A percentile compares a stretch with the other conserved stretches of the same genome.
Conservation (phyloP, 2,329 filamentous ascomycete species). For the Penicillium aurantiogriseum region DNA sequence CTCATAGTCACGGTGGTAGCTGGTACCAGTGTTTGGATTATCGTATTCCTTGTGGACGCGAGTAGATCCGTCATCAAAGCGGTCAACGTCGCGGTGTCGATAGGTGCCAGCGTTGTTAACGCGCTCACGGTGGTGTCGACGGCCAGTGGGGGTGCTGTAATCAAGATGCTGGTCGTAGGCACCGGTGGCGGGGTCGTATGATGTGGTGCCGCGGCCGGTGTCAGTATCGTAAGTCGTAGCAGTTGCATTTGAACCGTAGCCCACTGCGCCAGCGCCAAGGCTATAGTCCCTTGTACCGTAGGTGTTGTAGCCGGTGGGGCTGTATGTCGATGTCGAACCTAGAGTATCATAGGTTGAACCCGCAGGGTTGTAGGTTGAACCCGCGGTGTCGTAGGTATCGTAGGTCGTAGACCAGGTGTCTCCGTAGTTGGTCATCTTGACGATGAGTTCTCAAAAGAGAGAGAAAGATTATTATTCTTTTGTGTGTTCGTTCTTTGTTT, state of each 20-base stretch:
- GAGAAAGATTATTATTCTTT: background rate
- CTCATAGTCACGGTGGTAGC: slow-evolving; percentile 36
- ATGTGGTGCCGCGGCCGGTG: slow-evolving; percentile 28
- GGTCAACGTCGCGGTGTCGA: slow-evolving; percentile 35
- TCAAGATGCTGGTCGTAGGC: slow-evolving; percentile 38
- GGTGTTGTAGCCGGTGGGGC: slow-evolving; percentile 18
- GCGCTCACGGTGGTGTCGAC: slow-evolving; percentile 34
- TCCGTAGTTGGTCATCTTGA: slow-evolving; percentile 23
- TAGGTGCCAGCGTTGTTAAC: slow-evolving; percentile 31
- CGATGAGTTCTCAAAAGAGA: slow-evolving; percentile 1
- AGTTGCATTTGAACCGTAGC: slow-evolving; percentile 16
- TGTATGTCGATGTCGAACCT: slow-evolving; percentile 17
- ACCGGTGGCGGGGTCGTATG: slow-evolving; percentile 27
- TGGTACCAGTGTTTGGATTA: slow-evolving; percentile 36
- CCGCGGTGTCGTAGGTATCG: slow-evolving; percentile 24
- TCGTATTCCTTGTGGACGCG: slow-evolving; percentile 35
- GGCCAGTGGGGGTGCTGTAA: slow-evolving; percentile 27
- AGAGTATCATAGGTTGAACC: slow-evolving; percentile 19
- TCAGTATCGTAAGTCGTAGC: slow-evolving; percentile 23
- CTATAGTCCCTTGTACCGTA: slow-evolving; percentile 19
- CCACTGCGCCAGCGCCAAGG: slow-evolving; percentile 9
- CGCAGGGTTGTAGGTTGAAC: slow-evolving; percentile 25
- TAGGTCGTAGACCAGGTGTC: slow-evolving; percentile 17
- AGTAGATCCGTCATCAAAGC: slow-evolving; percentile 29
- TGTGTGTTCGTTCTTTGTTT: background rate